Evolutionary conservation across 306 rosid genomes (phyloP).

Genomic region (apple (Malus domestica)): DNA sequence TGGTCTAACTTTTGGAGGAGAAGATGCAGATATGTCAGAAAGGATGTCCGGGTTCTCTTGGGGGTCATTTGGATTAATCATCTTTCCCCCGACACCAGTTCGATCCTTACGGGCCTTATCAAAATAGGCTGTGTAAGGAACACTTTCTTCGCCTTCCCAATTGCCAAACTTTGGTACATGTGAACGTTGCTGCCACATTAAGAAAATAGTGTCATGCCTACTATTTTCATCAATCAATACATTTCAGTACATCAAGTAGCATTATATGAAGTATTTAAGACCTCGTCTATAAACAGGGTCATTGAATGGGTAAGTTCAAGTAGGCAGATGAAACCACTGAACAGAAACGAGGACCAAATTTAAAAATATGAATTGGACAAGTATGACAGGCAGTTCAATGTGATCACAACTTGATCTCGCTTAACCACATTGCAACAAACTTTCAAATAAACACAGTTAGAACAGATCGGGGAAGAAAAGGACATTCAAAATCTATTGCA

Average conservation of each 20-base stretch:
- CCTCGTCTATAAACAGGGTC: neutral
- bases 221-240: neutral
- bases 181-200: slow-evolving; percentile 64
- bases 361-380: neutral
- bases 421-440: neutral
- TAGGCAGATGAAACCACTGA: neutral
- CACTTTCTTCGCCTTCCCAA: slow-evolving; percentile 77
- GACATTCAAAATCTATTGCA: neutral
- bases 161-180: slow-evolving; percentile 88
- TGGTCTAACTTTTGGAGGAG: slow-evolving; percentile 34
- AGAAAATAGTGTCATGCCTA: slow-evolving; percentile 19
- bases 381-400: neutral
- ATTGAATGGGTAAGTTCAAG: neutral
- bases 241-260: neutral
- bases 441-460: neutral
- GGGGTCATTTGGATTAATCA: slow-evolving; percentile 85
- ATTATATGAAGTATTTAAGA: neutral
- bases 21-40: slow-evolving; percentile 32
- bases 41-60: slow-evolving; percentile 47
- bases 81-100: slow-evolving; percentile 54
- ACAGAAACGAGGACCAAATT: neutral
- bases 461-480: neutral
- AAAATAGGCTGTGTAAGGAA: slow-evolving; percentile 87
- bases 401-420: neutral
- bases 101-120: slow-evolving; percentile 86